Conservation (phyloP, 805 yeast genomes). For the Myxozyma neotropica region DNA sequence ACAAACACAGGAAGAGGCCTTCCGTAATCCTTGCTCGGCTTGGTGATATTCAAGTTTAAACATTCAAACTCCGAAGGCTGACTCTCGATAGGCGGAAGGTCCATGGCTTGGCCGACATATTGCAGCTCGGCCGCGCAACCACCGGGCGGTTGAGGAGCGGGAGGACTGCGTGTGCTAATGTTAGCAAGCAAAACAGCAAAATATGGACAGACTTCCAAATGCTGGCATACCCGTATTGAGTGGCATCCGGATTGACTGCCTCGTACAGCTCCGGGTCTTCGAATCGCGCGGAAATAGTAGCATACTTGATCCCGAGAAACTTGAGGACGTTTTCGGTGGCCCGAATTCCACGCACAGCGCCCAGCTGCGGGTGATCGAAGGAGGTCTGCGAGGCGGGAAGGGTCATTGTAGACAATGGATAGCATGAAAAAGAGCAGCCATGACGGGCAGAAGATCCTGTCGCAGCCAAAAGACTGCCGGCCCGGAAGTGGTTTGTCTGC, state of each 20-base stretch:
- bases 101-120: constrained; percentile 6
- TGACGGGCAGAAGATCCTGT: neutral
- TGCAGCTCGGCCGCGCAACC: constrained; percentile 11
- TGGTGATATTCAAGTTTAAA: constrained; percentile 3
- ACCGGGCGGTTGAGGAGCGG: constrained; percentile 16
- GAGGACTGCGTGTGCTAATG: constrained; percentile 1
- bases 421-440: neutral
- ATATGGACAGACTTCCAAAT: neutral
- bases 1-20: constrained; percentile 19
- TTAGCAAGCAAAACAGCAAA: neutral
- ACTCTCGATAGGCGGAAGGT: neutral
- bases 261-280: constrained; percentile 1
- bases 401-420: neutral
- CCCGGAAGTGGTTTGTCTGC: neutral
- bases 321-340: neutral
- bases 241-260: constrained; percentile 1
- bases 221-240: constrained; percentile 1
- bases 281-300: constrained; percentile 3
- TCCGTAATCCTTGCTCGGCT: neutral
- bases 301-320: constrained; percentile 12
- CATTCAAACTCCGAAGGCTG: constrained; percentile 8
- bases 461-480: neutral
- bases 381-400: neutral
- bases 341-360: neutral
- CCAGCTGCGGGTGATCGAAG: neutral